Conservation (phyloP, 352 stramenopile species). For the Pythium inflatum region DNA sequence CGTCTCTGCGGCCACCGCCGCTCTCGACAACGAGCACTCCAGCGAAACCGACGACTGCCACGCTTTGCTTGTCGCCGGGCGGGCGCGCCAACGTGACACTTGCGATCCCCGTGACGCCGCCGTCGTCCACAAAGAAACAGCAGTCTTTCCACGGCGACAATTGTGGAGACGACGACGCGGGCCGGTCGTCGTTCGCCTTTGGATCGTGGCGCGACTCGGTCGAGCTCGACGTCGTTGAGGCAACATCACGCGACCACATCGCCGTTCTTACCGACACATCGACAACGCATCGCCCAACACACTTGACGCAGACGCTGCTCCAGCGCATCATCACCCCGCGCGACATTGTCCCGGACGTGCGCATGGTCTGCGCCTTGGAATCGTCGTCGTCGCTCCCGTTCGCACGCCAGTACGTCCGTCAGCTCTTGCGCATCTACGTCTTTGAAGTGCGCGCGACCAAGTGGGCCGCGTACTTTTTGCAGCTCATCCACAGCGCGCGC, state of each 20-base stretch:
- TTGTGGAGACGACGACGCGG: background rate
- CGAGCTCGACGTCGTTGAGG: background rate
- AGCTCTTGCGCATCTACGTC: slow-evolving; percentile 51
- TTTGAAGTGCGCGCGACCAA: slow-evolving; percentile 83
- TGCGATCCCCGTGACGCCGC: slow-evolving; percentile 42
- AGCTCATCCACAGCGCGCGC: slow-evolving; percentile 51
- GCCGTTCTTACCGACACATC: no score
- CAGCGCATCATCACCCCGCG: slow-evolving; percentile 28
- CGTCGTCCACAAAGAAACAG: slow-evolving; percentile 4
- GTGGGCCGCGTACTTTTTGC: slow-evolving; percentile 79
- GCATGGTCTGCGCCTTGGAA: slow-evolving; percentile 37
- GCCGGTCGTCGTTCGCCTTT: slow-evolving; percentile 29
- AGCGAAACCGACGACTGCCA: background rate
- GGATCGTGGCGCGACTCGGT: slow-evolving; percentile 27
- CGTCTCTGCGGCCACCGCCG: slow-evolving; percentile 33
- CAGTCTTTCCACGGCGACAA: background rate
- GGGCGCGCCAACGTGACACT: slow-evolving; percentile 45
- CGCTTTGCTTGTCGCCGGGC: slow-evolving; percentile 42
- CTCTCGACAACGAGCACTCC: slow-evolving; percentile 12
- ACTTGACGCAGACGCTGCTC: background rate
- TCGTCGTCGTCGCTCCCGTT: slow-evolving; percentile 32
- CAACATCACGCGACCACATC: no score
- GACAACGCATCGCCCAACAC: background rate
- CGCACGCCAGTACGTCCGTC: slow-evolving; percentile 40
- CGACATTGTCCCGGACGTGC: slow-evolving; percentile 54